Base-by-base conservation (phyloP, 1,139 yeast genomes). In the Meyerozyma athensensis region DNA sequence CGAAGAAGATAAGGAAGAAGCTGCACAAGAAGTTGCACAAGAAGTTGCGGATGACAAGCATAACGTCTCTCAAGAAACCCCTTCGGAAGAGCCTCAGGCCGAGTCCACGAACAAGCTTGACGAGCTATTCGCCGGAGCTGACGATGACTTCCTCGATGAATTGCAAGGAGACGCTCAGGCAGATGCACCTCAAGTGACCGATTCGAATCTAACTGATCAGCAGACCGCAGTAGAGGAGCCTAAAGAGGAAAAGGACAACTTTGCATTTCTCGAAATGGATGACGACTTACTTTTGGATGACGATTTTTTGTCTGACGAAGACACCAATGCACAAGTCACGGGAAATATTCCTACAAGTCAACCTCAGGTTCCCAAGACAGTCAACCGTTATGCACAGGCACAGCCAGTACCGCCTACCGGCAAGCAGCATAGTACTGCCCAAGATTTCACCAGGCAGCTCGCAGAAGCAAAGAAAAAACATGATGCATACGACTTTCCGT, bases 401-500 rank as follows among this genome's bases (percentile, higher is more conserved):
- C 39, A 19, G 13, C 37, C 36, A 16, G 36, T 32, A 10, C 13
- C 23, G n/a, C 32, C 7, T 7, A 24, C 12, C 34, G 23, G 9
- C 18, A 7, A 23, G 12, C n/a, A n/a, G n/a, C n/a, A n/a, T n/a
- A n/a, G n/a, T 19, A 30, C 37, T 38, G 12, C 38, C 10, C 51
- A 51, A 35, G 48, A 57, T 9, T 52, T 63, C 34, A 41, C 57
- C 8, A 44, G 58, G 39, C 63, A 62, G 38, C 53, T 77, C 12
- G 69, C 66, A 33, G 59, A 59, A 18, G 67, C 67, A 18, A 79
- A 80, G 54, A 72, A 73, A 50, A 80, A 77, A 49, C 74, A 81
- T 13, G 86, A 81, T 59, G 86, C 87, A 1, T 86, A 85, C 52
- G 96, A 86, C 54, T 79, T 86, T 48, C 96, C 96, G 1, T 63